Evolutionary conservation across 768 basidiomycete species (phyloP), one percentile per base, ranked within the genome.

Genomic region (Amanita rubescens): DNA sequence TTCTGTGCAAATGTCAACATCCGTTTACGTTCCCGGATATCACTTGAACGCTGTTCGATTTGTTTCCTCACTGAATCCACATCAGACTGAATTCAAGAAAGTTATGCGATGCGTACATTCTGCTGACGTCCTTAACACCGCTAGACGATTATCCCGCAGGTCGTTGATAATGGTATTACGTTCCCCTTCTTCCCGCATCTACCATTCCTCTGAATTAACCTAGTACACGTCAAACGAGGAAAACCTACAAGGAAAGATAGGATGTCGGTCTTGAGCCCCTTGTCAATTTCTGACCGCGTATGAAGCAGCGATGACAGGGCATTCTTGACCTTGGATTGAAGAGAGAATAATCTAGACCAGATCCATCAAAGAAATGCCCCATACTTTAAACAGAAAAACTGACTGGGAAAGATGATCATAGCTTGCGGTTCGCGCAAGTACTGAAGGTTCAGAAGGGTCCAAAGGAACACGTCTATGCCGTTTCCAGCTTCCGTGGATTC

Each of bases 371-470:
- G 37, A 50, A 46, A 30, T 53, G 55, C 49, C 30, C 58, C 35
- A 33, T 51, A 24, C 11, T 19, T 14, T 44, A 15, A 5, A 7
- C 12, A 15, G 38, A 2, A 10, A 14, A n/a, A 67, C 82, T 56
- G 55, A 91, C 90, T 82, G 82, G 61, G 84, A 77, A 19, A 92
- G 70, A 56, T 88, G 85, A 54, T 87, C 83, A 74, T 77, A 84
- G 10, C 67, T 72, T 9, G 83, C 79, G 3, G 81, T 85, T 60
- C 72, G 78, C 8, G 57, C 41, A n/a, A 51, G 38, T 17, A 24
- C 57, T 19, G 20, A n/a, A 22, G 20, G 32, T 12, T 49, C 55
- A 25, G 58, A 54, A 25, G 51, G 58, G 49, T 57, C 15, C 24
- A 19, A 45, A 53, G 44, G 7, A 39, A 22, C 34, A 37, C 11